These are phyloP conservation scores for Schizothecium vesticola DNA, from an alignment of 495 filamentous ascomycete species.

Conservation along the genomic window DNA sequence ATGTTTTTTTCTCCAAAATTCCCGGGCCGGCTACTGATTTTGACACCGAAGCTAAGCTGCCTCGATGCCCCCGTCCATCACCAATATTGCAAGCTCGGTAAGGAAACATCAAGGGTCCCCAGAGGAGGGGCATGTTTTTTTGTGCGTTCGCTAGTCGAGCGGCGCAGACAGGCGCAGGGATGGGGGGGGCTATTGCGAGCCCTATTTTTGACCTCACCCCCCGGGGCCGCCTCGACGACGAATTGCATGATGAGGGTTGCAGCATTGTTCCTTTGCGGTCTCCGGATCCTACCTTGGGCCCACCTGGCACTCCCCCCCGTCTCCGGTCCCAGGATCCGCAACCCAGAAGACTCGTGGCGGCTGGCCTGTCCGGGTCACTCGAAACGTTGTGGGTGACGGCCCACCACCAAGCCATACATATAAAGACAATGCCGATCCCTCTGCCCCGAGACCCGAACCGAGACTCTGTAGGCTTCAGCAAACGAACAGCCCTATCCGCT, in stretches of 20 bases:
- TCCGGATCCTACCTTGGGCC: conserved; percentile 1
- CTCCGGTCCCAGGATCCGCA: background rate
- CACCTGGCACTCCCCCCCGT: background rate
- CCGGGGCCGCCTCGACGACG: conserved; percentile 5
- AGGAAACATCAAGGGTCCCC: background rate
- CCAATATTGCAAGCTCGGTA: background rate
- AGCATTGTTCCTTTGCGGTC: conserved; percentile 1
- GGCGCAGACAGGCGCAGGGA: background rate
- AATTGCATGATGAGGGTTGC: conserved; percentile 11
- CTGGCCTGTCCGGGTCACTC: conserved; percentile 7
- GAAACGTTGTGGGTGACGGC: background rate
- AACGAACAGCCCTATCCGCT: background rate
- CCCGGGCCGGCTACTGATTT: background rate
- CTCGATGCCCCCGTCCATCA: background rate
- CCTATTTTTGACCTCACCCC: background rate
- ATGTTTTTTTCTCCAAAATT: background rate
- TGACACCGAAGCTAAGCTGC: background rate
- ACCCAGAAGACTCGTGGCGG: background rate
- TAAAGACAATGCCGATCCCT: conserved; percentile 11
- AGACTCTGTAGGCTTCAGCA: background rate
- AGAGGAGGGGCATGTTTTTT: background rate
- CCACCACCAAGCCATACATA: background rate
- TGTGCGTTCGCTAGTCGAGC: background rate
- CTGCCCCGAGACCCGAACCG: background rate
- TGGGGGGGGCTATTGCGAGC: conserved; percentile 10